Percentiles rank a stretch among this genome's conserved stretches.
Evolutionary conservation across 73 alveolate genomes (phyloP).

Genomic region (Symbiodinium pilosum): DNA sequence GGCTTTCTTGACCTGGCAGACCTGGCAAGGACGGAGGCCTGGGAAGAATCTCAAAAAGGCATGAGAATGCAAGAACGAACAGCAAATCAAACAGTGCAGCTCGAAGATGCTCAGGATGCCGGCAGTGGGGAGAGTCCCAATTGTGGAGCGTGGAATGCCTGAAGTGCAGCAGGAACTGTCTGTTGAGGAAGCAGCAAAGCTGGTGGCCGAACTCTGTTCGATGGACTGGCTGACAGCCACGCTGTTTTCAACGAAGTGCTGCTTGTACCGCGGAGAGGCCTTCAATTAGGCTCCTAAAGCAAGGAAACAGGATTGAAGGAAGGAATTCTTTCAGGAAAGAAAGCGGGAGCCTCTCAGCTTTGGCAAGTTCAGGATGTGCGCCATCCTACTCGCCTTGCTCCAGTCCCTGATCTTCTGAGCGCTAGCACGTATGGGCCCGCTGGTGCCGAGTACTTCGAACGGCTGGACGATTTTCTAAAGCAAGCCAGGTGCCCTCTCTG

Average conservation of each 20-base stretch:
- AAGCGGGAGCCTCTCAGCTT: no score
- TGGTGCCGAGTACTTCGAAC: slow-evolving; percentile 23
- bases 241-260: neutral
- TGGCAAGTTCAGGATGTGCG: neutral
- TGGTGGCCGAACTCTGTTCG: neutral
- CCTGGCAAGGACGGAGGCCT: neutral
- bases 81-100: no score
- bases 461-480: slow-evolving; percentile 20
- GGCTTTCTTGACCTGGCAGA: neutral
- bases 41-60: no score
- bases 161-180: neutral
- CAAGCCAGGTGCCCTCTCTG: no score
- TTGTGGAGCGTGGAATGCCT: no score
- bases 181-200: neutral
- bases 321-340: no score
- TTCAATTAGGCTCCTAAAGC: no score
- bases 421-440: slow-evolving; percentile 38
- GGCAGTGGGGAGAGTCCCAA: no score
- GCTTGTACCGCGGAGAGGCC: neutral
- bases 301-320: no score
- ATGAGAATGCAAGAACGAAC: no score
- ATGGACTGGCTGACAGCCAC: neutral
- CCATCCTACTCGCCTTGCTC: neutral
- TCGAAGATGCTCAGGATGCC: neutral
- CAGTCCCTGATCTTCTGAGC: slow-evolving; percentile 18